Base-by-base conservation (phyloP, 176 grass and related monocot genomes). In the Aegilops speltoides region DNA sequence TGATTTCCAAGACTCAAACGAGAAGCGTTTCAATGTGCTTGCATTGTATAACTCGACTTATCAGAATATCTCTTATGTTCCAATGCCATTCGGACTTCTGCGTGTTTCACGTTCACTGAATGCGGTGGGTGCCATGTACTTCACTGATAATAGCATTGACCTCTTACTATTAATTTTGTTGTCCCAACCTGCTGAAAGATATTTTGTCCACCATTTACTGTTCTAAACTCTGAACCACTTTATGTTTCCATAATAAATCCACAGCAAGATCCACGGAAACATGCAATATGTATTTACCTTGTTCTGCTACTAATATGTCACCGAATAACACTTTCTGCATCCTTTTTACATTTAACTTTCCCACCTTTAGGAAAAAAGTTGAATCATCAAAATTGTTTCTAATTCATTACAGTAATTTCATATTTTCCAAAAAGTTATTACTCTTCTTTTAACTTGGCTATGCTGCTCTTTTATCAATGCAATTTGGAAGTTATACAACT, bases 1-100 rank as follows among this genome's bases (percentile, higher is more conserved):
- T 84, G 92, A 94, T 84, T 94, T 94, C 77, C 80, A 89, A 73
- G 87, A 94, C 62, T 87, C 89, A 77, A 73, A 65, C 3, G 87
- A 91, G 70, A 91, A 78, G 68, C 77, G 23, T 63, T 88, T 91
- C 41, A 87, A 63, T 38, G 38, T 91, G 26, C 34, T 91, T 76
- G 17, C 89, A 54, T 76, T 91, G 2, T 91, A 91, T 63, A 91
- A 91, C 85, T 91, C 85, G 11, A 91, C 89, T 17, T 91, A 88
- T 40, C 85, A 91, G 77, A 91, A 91, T 81, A 72, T 52, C 29
- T 87, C 89, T 64, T 87, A 76, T 74, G 3, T 77, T 29, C 85
- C 85, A 50, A 88, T 5, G 61, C 68, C 89, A 81, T 80, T 81
- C 50, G 89, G 68, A 85, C 85, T 91, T 84, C 22, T 80, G 85